Percentiles rank a stretch among this genome's conserved stretches.
Conservation (phyloP, 257 asterid genomes). For the Vinca minor region DNA sequence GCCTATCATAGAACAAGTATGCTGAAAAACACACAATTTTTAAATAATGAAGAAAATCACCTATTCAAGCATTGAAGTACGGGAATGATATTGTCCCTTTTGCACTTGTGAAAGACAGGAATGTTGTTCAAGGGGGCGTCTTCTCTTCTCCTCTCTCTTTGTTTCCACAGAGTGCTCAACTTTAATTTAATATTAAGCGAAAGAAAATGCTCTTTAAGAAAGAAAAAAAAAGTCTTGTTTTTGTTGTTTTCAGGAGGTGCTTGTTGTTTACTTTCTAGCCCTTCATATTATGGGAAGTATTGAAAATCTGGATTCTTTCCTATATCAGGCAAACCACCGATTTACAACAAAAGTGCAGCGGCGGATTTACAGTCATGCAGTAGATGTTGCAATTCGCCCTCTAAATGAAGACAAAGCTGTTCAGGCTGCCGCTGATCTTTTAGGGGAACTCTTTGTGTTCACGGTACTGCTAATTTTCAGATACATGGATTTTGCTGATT, state of each 20-base stretch:
- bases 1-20: neutral
- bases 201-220: neutral
- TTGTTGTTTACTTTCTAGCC: neutral
- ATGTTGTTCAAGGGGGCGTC: neutral
- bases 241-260: too few species aligned
- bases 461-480: conserved; percentile 34
- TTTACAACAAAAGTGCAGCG: conserved; percentile 66
- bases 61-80: neutral
- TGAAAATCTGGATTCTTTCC: conserved; percentile 4
- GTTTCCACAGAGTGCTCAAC: neutral
- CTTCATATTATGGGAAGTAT: neutral
- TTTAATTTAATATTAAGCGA: neutral
- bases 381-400: conserved; percentile 73
- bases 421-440: conserved; percentile 83
- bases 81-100: neutral
- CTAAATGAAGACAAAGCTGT: conserved; percentile 84
- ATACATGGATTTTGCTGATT: neutral
- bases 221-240: neutral
- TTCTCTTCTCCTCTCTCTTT: neutral
- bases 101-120: neutral
- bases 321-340: conserved; percentile 68
- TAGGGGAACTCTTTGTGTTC: conserved; percentile 74
- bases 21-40: neutral
- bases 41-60: neutral
- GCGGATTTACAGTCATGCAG: conserved; percentile 70